These are phyloP conservation scores for Salix koriyanagi DNA, from an alignment of 345 rosid species.

Conservation along the genomic window DNA sequence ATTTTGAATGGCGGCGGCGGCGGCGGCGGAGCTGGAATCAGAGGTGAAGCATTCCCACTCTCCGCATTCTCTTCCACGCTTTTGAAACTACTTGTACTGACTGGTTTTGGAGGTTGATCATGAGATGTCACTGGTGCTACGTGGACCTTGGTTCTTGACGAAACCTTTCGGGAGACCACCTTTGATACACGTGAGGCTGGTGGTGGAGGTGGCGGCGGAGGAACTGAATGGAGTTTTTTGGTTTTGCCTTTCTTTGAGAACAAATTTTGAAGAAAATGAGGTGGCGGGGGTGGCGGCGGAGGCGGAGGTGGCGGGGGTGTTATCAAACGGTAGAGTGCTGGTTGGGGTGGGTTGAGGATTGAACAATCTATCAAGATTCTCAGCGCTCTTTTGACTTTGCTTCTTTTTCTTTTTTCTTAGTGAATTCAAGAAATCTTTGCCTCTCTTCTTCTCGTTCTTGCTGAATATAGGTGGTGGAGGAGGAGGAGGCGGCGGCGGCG, in stretches of 20 bases:
- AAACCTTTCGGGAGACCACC: not conserved
- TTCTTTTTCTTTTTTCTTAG: slow-evolving; percentile 56
- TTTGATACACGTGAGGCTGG: slow-evolving; percentile 22
- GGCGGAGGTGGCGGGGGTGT: slow-evolving; percentile 12
- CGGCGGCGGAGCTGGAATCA: slow-evolving; percentile 61
- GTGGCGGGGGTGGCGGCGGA: slow-evolving; percentile 41
- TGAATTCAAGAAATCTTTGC: slow-evolving; percentile 56
- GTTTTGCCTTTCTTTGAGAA: slow-evolving; percentile 62
- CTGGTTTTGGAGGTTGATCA: slow-evolving; percentile 29
- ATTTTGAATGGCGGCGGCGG: slow-evolving; percentile 81
- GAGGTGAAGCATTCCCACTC: slow-evolving; percentile 52
- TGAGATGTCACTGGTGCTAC: slow-evolving; percentile 18
- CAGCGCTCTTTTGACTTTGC: slow-evolving; percentile 77
- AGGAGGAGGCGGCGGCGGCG: not conserved
- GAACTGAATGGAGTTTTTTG: slow-evolving; percentile 33
- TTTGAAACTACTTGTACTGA: slow-evolving; percentile 20
- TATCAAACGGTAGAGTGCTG: not conserved
- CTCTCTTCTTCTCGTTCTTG: slow-evolving; percentile 53
- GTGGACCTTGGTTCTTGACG: slow-evolving; percentile 29
- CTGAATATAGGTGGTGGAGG: slow-evolving; percentile 21
- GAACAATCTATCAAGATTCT: slow-evolving; percentile 65
- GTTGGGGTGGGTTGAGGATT: slow-evolving; percentile 22
- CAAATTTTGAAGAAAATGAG: slow-evolving; percentile 48
- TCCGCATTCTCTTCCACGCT: slow-evolving; percentile 26
- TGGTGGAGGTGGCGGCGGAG: slow-evolving; percentile 51